Conservation (phyloP, 1,284 basidiomycete species). For the Ustanciosporium gigantosporum region DNA sequence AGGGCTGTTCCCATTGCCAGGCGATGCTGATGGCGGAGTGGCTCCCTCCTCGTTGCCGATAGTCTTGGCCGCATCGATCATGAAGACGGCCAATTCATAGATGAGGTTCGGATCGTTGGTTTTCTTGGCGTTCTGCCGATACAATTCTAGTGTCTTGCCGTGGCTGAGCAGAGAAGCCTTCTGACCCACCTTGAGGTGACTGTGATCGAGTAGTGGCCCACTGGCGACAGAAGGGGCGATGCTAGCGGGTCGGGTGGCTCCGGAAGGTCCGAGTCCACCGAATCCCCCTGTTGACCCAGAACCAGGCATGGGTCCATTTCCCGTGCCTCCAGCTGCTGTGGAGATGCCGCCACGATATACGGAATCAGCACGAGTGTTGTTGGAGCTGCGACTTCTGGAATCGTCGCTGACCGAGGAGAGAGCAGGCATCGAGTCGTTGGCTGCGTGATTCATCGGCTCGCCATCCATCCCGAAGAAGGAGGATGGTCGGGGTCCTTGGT, state of each 20-base stretch:
- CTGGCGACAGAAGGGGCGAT: constrained; percentile 46
- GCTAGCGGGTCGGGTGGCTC: constrained; percentile 44
- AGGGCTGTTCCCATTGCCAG: constrained; percentile 15
- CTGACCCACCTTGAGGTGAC: constrained; percentile 88
- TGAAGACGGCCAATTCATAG: constrained; percentile 97
- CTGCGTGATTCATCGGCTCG: neutral
- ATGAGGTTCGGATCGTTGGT: constrained; percentile 96
- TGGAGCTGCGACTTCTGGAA: neutral
- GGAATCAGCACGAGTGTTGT: constrained; percentile 14
- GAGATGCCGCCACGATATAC: constrained; percentile 34
- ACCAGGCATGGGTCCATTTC: constrained; percentile 43
- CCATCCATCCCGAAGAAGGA: constrained; percentile 40
- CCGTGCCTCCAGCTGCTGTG: constrained; percentile 46
- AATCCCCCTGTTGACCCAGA: too few relatives aligned
- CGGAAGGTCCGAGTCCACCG: constrained; percentile 36
- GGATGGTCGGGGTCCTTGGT: constrained; percentile 23
- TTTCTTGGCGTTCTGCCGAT: constrained; percentile 96
- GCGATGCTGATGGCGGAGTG: constrained; percentile 11
- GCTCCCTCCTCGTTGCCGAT: constrained; percentile 40
- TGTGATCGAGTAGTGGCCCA: constrained; percentile 75
- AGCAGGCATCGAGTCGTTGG: neutral
- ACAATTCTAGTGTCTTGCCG: constrained; percentile 92
- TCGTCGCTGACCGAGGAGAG: neutral
- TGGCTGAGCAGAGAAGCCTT: constrained; percentile 89
- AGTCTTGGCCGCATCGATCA: constrained; percentile 78